These are phyloP conservation scores for Stagonosporopsis tanaceti DNA, from an alignment of 2,329 filamentous ascomycete genomes.

Conservation along the genomic window DNA sequence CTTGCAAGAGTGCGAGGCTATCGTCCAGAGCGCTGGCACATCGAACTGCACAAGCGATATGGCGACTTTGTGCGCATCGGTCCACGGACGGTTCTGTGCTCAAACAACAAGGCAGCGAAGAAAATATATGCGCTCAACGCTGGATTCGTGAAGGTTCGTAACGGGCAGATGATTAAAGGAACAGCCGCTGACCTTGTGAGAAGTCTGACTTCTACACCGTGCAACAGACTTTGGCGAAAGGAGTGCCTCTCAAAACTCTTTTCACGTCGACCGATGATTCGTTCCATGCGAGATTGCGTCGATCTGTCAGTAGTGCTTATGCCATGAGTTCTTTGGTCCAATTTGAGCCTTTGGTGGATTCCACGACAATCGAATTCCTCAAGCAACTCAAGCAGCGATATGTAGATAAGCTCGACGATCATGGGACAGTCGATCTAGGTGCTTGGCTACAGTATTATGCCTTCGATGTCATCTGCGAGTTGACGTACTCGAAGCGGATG, in stretches of 20 bases:
- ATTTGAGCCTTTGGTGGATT: slow-evolving; percentile 35
- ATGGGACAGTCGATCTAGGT: slow-evolving; percentile 18
- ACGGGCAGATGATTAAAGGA: background rate
- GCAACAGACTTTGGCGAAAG: slow-evolving; percentile 35
- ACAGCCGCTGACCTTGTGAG: background rate
- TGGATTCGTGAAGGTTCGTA: slow-evolving; percentile 25
- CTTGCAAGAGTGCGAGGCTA: slow-evolving; percentile 71
- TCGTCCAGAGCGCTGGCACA: slow-evolving; percentile 50
- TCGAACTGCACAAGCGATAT: slow-evolving; percentile 70
- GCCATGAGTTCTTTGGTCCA: slow-evolving; percentile 51
- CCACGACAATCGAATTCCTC: slow-evolving; percentile 15
- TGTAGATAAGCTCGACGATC: slow-evolving; percentile 6
- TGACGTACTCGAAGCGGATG: slow-evolving; percentile 29
- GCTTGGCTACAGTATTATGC: too few relatives aligned
- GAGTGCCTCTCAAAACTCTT: slow-evolving; percentile 24
- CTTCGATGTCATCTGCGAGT: slow-evolving; percentile 21
- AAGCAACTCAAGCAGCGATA: background rate
- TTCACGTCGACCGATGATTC: slow-evolving; percentile 53
- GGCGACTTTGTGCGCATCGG: slow-evolving; percentile 80
- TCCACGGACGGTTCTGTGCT: slow-evolving; percentile 79
- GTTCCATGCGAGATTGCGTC: slow-evolving; percentile 44
- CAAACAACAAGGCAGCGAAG: slow-evolving; percentile 64
- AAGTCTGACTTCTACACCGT: slow-evolving; percentile 42
- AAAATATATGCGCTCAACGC: slow-evolving; percentile 24
- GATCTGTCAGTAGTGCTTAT: slow-evolving; percentile 50